Base-by-base conservation (phyloP, 2,329 filamentous ascomycete genomes). In the Alternaria arbusti region DNA sequence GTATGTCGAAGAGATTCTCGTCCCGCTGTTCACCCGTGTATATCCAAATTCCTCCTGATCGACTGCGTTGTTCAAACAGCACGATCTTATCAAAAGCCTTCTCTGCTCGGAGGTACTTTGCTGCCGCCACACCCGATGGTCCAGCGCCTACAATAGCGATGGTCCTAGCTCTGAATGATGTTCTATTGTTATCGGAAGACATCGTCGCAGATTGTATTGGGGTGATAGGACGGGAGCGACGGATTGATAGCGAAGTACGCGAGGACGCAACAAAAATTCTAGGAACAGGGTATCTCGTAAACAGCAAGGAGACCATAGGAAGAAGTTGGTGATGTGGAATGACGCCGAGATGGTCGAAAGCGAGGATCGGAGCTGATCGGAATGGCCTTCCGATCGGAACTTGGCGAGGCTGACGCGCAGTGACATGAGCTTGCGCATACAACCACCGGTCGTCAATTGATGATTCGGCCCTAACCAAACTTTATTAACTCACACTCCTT, bases 61-160 rank as follows among this genome's bases (percentile, higher is more conserved):
- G 85, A 47, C 85, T 83, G 68, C 93, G 89, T 79, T 97, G 93
- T 80, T 98, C 96, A 73, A 91, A 96, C 43, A 97, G 80, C 63
- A 89, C 87, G 63, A 98, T 89, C 28, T 84, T 86, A 12, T 88
- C 82, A 73, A 96, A 96, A 1, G 77, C 83, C 74, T 85, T 90
- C 71, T 91, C 93, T 0, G 91, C 92, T 11, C 87, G 78, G 17
- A 97, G 84, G 74, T 94, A 85, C 84, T 93, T 96, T 57, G 93
- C 93, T 23, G 91, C 89, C 25, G 90, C 88, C 5, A 97, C 84
- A 5, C 95, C 94, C 66, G 87, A 88, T 0, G 94, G 92, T 0
- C 94, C 94, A 10, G 91, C 94, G 22, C 94, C 94, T 68, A 97
- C 88, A 64, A 97, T 85, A 69, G 92, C 93, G 68, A 97, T 84